Conservation (phyloP, 805 yeast genomes). For the Candida bentonensis region DNA sequence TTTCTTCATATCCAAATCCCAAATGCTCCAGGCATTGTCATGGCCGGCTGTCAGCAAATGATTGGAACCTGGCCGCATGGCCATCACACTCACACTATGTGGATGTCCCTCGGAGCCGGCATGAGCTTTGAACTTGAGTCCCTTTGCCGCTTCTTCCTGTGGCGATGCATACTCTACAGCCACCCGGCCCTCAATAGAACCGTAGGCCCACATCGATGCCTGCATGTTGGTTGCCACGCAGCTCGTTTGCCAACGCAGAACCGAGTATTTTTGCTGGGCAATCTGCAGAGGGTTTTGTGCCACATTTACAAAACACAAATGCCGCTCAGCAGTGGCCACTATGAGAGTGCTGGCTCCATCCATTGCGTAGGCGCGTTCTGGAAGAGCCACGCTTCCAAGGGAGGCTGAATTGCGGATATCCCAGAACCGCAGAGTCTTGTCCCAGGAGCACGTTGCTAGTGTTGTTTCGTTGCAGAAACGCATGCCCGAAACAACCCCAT, state of each 20-base stretch:
- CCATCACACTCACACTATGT: neutral
- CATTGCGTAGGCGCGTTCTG: constrained; percentile 83
- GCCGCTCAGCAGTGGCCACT: constrained; percentile 86
- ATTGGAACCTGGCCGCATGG: neutral
- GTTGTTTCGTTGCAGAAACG: neutral
- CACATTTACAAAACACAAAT: constrained; percentile 58
- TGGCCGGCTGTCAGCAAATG: neutral
- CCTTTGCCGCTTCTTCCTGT: neutral
- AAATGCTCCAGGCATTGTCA: neutral
- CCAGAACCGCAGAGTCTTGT: constrained; percentile 85
- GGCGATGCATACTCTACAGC: constrained; percentile 59
- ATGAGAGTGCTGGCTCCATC: constrained; percentile 70
- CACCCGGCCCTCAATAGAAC: constrained; percentile 86
- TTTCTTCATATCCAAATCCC: neutral
- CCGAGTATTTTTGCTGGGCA: constrained; percentile 56
- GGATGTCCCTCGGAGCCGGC: neutral
- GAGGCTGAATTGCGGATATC: constrained; percentile 69
- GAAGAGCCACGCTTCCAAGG: constrained; percentile 61
- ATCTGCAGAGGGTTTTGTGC: constrained; percentile 54
- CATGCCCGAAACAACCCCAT: constrained; percentile 61
- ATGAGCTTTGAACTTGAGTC: neutral
- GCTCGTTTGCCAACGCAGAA: constrained; percentile 81
- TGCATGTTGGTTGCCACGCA: constrained; percentile 66
- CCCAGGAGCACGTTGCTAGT: constrained; percentile 48
- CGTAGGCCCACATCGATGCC: constrained; percentile 83